Percentiles rank a stretch among this genome's conserved stretches.
Conservation (phyloP, 371 early-diverging fungal species). For the Paraphysoderma sedebokerense region DNA sequence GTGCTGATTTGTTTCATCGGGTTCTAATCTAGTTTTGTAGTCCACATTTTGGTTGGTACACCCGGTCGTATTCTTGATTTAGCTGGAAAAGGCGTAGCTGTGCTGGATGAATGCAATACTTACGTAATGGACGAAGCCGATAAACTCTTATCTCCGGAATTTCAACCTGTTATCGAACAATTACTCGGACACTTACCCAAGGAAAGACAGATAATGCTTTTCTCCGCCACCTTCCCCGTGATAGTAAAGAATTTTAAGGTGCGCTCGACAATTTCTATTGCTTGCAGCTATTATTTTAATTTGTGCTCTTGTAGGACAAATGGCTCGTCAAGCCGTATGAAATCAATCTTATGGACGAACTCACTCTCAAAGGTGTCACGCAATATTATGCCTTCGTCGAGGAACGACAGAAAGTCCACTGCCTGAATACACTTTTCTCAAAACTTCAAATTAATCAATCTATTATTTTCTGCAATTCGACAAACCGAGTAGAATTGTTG, state of each 20-base stretch:
- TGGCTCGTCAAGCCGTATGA: conserved; percentile 87
- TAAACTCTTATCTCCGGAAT: conserved; percentile 90
- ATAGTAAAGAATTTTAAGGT: conserved; percentile 84
- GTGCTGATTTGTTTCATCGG: conserved; percentile 1
- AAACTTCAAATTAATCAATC: conserved; percentile 96
- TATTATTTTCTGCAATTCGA: conserved; percentile 97
- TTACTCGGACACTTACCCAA: conserved; percentile 64
- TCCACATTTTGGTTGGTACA: conserved; percentile 92
- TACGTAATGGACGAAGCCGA: conserved; percentile 99
- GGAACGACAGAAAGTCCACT: conserved; percentile 95
- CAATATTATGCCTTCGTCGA: conserved; percentile 99
- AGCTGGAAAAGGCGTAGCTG: conserved; percentile 71
- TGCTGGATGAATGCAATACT: conserved; percentile 65
- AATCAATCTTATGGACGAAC: conserved; percentile 97
- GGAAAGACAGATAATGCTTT: conserved; percentile 88
- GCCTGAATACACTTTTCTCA: conserved; percentile 9
- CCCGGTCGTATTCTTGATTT: conserved; percentile 96
- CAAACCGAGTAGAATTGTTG: conserved; percentile 90
- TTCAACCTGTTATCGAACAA: conserved; percentile 90
- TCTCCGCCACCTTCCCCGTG: conserved; percentile 96
- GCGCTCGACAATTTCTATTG: not conserved
- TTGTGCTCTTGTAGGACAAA: conserved; percentile 34
- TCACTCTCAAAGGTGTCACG: conserved; percentile 90
- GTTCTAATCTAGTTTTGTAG: no score
- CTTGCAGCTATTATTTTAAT: not conserved